A percentile compares a stretch with the other conserved stretches of the same genome.
phyloP scores from a whole-genome alignment of 176 grass and related monocot genomes.

The Neostapfia colusana region DNA sequence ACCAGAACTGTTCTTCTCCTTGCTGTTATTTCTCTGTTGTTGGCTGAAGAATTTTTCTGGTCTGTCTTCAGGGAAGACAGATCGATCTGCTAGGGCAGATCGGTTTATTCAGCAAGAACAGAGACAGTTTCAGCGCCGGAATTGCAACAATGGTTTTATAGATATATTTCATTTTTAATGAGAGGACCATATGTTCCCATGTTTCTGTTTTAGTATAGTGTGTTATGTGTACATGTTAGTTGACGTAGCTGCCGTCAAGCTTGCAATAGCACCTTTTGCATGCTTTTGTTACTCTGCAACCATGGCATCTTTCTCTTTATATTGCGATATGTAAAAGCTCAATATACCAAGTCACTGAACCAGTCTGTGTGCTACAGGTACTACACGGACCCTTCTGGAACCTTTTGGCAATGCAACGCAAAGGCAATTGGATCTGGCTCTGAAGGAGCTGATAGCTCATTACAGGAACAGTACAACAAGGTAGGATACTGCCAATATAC shows the following conservation, averaged over 20 bases:
- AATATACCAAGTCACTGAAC: not conserved
- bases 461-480: constrained; percentile 97
- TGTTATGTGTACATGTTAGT: too few species aligned
- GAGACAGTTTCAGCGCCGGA: too few species aligned
- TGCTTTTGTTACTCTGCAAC: not conserved
- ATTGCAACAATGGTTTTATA: too few species aligned
- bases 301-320: constrained; percentile 13
- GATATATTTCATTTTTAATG: too few species aligned
- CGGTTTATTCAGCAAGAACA: too few species aligned
- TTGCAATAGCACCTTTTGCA: not conserved
- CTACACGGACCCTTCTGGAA: constrained; percentile 92
- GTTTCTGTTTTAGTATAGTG: too few species aligned
- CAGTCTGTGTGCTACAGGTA: constrained; percentile 51
- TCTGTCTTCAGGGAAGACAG: too few species aligned
- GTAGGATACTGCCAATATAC: constrained; percentile 16
- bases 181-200: too few species aligned
- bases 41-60: too few species aligned
- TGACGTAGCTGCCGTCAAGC: not conserved
- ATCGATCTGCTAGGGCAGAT: too few species aligned
- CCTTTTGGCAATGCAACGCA: constrained; percentile 93
- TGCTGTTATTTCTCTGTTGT: too few species aligned
- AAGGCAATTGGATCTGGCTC: constrained; percentile 97
- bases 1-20: too few species aligned
- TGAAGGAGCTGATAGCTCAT: constrained; percentile 95
- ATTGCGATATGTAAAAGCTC: constrained; percentile 1